Evolutionary conservation across 2,329 filamentous ascomycete species (phyloP), one percentile per base, ranked within the genome.

Genomic region (Pestalotiopsis sp.): DNA sequence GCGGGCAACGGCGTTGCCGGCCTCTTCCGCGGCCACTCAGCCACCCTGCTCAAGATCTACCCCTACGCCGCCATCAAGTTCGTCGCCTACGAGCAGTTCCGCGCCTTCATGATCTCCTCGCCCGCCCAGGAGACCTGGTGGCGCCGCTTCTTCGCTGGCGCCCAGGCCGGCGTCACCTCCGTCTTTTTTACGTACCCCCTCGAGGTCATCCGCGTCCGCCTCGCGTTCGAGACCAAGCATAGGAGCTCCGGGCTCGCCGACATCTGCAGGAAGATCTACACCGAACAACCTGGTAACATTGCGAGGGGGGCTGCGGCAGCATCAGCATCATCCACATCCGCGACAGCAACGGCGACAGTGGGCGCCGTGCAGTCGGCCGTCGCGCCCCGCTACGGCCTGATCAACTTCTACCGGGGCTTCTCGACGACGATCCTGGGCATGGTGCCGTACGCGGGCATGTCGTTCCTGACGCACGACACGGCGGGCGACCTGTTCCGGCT

Each of bases 51-150:
- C 65, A 91, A 96, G 72, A 97, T 99, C 71, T 99, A 98, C 75
- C 96, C 96, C 5, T 99, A 99, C 79, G 96, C 95, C 17, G 95
- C 93, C 60, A 97, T 98, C 81, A 99, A 99, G 78, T 99, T 99
- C 77, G 88, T 99, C 57, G 95, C 95, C 60, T 99, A 99, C 83
- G 96, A 99, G 80, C 96, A 99, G 81, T 93, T 98, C 72, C 93
- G 96, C 69, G 89, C 92, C 13, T 76, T 91, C 14, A 77, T 98
- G 39, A 98, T 99, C 70, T 88, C 88, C 1, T 84, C 82, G 49
- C 88, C 85, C 65, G 71, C 91, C 5, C 87, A 97, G 68, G 96
- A 99, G 79, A 98, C 95, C 0, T 88, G 92, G 1, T 79, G 92
- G 36, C 89, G 96, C 64, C 89, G 96, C 12, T 88, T 96, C 63